Base-by-base conservation (phyloP, 2,329 filamentous ascomycete genomes). In the Macrophomina tecta region DNA sequence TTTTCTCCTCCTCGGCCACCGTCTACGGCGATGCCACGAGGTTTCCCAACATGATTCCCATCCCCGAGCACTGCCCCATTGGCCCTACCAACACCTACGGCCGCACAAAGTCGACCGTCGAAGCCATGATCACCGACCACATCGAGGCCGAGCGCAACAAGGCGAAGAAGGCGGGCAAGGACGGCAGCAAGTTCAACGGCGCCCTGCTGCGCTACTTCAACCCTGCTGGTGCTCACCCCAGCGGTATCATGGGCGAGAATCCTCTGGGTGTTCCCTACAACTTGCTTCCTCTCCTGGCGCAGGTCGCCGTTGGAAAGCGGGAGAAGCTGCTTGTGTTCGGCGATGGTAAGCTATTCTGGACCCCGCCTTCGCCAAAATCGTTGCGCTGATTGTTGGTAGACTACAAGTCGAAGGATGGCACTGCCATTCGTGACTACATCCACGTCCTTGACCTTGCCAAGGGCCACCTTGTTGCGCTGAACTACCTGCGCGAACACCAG, bases 1-100 rank as follows among this genome's bases (percentile, higher is more conserved):
- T 99, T 81, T 99, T 99, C 84, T 98, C 94, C 69, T 97, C 93
- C 69, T 97, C 94, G 1, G 95, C 95, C 40, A 99, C 96, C 72
- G 95, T 99, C 72, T 99, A 99, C 80, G 95, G 95, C 77, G 96
- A 99, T 81, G 95, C 94, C 64, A 98, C 95, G 53, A 91, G 93
- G 77, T 92, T 97, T 82, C 89, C 91, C 72, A 91, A 96, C 86
- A 99, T 99, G 95, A 99, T 99, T 72, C 95, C 95, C 70, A 99
- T 99, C 76, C 95, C 95, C 62, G 95, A 99, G 83, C 85, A 92
- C 81, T 99, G 95, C 86, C 95, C 96, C 68, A 92, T 97, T 70
- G 94, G 93, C 62, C 93, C 95, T 14, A 99, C 95, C 72, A 99
- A 98, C 85, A 93, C 94, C 32, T 99, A 99, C 82, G 96, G 95